A percentile compares a stretch with the other conserved stretches of the same genome.
Conservation (phyloP, 306 rosid genomes). For the Betula pendula region DNA sequence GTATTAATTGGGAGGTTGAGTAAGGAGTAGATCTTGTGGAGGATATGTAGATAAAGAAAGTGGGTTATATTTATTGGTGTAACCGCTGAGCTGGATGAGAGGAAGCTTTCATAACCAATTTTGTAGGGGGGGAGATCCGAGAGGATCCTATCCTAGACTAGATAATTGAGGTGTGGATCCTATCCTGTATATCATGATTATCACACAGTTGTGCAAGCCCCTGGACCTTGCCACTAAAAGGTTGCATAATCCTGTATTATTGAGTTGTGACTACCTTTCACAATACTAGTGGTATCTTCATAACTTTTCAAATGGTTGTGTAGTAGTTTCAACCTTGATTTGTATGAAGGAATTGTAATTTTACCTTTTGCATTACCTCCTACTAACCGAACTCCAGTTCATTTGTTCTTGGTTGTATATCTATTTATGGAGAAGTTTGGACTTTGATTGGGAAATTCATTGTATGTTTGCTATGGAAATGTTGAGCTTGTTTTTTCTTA, state of each 20-base stretch:
- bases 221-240: too few relatives aligned
- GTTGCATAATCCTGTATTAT: too few relatives aligned
- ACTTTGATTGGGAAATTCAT: neutral
- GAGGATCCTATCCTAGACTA: neutral
- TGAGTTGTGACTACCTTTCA: neutral
- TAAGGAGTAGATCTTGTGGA: neutral
- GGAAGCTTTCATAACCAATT: neutral
- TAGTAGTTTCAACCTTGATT: neutral
- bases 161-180: neutral
- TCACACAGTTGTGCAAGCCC: neutral
- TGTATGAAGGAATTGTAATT: neutral
- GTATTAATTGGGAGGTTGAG: neutral
- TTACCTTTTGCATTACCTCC: neutral
- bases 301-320: neutral
- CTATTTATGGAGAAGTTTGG: neutral
- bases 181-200: neutral
- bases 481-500: slow-evolving; percentile 12
- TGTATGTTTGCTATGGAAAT: slow-evolving; percentile 3
- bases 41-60: neutral
- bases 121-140: neutral
- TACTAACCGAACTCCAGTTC: neutral
- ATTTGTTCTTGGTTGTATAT: neutral
- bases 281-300: neutral
- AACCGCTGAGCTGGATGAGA: neutral
- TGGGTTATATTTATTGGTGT: neutral